Evolutionary conservation across 345 rosid genomes (phyloP).

Genomic region (Geranium brycei): DNA sequence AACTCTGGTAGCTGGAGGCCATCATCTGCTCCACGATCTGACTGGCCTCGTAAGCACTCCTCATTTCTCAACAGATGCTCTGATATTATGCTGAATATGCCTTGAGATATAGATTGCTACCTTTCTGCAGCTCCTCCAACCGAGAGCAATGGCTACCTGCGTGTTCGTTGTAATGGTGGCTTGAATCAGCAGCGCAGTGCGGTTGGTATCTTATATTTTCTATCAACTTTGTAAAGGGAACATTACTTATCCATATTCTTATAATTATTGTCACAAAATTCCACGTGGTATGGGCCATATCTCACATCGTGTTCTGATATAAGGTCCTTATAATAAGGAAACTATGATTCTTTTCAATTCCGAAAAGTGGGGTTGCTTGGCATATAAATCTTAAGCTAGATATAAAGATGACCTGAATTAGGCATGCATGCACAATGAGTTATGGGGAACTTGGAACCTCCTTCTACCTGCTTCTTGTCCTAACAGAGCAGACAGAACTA

Average conservation of each 20-base stretch:
- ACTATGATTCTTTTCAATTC: neutral
- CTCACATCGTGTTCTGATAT: neutral
- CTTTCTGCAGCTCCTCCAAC: constrained; percentile 67
- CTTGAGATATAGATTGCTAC: neutral
- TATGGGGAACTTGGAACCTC: neutral
- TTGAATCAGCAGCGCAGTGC: constrained; percentile 97
- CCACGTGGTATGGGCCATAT: neutral
- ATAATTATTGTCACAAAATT: neutral
- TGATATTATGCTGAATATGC: neutral
- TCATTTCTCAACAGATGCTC: neutral
- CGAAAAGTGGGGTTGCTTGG: neutral
- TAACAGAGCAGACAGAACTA: neutral
- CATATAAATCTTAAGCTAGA: neutral
- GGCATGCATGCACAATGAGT: neutral
- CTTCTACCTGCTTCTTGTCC: neutral
- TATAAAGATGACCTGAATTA: neutral
- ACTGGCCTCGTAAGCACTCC: constrained; percentile 69
- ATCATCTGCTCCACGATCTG: constrained; percentile 89
- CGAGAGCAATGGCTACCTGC: constrained; percentile 78
- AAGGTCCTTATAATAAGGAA: neutral
- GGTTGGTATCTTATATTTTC: constrained; percentile 33
- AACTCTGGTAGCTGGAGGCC: constrained; percentile 86
- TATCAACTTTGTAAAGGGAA: neutral
- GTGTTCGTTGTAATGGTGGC: constrained; percentile 97
- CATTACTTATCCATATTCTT: neutral